Conservation (phyloP, 352 stramenopile genomes). For the Phytophthora rubi region DNA sequence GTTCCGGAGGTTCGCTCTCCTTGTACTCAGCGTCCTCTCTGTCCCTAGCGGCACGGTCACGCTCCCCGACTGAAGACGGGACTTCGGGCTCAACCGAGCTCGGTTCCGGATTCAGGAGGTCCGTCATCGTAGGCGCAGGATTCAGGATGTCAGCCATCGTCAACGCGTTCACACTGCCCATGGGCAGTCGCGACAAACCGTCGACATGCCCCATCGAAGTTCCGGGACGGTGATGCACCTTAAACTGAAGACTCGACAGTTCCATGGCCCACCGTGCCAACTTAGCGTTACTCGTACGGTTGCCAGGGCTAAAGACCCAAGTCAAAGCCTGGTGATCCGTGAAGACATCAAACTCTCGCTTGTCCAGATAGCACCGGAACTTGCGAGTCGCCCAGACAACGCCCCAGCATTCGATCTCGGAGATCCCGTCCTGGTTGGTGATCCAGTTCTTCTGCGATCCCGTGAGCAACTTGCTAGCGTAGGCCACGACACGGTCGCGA, state of each 20-base stretch:
- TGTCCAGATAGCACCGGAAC: too few species aligned
- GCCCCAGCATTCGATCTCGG: too few species aligned
- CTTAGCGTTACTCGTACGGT: neutral
- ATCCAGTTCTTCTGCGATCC: too few species aligned
- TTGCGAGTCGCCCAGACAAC: too few species aligned
- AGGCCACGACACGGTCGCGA: neutral
- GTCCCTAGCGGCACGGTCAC: neutral
- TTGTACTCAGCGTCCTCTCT: neutral
- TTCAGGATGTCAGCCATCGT: neutral
- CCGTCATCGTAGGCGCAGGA: neutral
- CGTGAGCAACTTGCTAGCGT: too few species aligned
- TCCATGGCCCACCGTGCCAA: slow-evolving; percentile 13
- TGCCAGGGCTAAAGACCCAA: too few species aligned
- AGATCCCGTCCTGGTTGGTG: too few species aligned
- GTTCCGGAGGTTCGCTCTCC: neutral
- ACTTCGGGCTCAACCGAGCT: neutral
- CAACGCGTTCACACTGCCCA: neutral
- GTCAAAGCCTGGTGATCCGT: too few species aligned
- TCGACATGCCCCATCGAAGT: slow-evolving; percentile 8
- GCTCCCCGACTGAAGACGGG: neutral
- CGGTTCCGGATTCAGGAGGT: neutral
- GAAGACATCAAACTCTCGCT: too few species aligned
- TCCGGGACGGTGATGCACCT: slow-evolving; percentile 3
- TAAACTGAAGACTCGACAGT: slow-evolving; percentile 4
- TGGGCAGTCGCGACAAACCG: slow-evolving; percentile 2